Percentiles rank a stretch among this genome's conserved stretches.
Conservation (phyloP, 2,329 filamentous ascomycete genomes). For the Herpotrichia juniperi region DNA sequence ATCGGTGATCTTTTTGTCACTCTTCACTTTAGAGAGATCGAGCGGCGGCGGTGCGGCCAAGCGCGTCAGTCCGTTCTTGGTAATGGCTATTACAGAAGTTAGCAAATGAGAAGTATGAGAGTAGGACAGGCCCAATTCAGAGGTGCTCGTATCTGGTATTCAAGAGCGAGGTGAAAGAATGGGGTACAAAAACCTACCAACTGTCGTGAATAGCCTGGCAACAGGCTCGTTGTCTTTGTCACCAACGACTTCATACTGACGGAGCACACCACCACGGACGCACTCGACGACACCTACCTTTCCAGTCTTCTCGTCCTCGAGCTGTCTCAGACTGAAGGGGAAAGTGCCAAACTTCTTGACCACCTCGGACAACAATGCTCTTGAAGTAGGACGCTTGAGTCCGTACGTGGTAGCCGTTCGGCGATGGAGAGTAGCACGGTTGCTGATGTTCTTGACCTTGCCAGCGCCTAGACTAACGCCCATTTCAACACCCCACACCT, state of each 20-base stretch:
- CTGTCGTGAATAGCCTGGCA: conserved; percentile 84
- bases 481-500: conserved; percentile 98
- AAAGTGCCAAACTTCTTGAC: conserved; percentile 98
- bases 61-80: conserved; percentile 94
- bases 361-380: conserved; percentile 90
- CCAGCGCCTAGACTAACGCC: conserved; percentile 88
- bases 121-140: too few relatives aligned
- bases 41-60: conserved; percentile 76
- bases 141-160: background rate
- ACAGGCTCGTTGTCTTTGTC: conserved; percentile 90
- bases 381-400: conserved; percentile 91
- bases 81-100: conserved; percentile 70
- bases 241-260: conserved; percentile 94
- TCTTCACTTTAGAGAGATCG: conserved; percentile 83
- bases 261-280: conserved; percentile 88
- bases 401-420: conserved; percentile 90
- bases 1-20: conserved; percentile 97
- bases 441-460: conserved; percentile 91
- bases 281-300: conserved; percentile 97
- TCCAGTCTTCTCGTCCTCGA: conserved; percentile 93
- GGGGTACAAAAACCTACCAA: conserved; percentile 83
- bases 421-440: conserved; percentile 90
- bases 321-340: conserved; percentile 95
- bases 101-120: conserved; percentile 13
- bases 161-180: conserved; percentile 4